Conservation (phyloP, 2,329 filamentous ascomycete genomes). For the Aspergillus brunneoviolaceus region DNA sequence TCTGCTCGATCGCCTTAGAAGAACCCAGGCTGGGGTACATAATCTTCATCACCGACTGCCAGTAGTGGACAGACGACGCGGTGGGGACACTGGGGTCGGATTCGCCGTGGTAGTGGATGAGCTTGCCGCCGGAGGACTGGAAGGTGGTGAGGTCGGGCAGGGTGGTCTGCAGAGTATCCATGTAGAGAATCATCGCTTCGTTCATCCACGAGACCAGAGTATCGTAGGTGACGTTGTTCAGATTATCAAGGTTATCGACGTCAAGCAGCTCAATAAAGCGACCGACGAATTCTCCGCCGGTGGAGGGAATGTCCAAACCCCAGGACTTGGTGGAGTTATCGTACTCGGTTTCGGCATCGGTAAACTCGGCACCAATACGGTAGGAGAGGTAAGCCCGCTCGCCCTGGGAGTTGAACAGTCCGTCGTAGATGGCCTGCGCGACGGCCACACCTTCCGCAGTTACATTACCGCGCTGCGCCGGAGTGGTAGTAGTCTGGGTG, state of each 20-base stretch:
- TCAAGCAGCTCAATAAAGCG: constrained; percentile 28
- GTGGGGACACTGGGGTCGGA: constrained; percentile 54
- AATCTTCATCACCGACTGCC: constrained; percentile 52
- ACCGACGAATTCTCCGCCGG: constrained; percentile 41
- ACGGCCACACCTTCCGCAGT: constrained; percentile 32
- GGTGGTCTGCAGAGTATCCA: constrained; percentile 55
- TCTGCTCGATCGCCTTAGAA: constrained; percentile 40
- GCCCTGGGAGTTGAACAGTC: constrained; percentile 42
- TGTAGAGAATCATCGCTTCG: constrained; percentile 49
- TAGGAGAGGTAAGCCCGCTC: constrained; percentile 43
- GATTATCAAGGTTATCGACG: constrained; percentile 39
- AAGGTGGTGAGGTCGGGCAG: constrained; percentile 55
- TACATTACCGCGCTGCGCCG: constrained; percentile 33
- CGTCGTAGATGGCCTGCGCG: constrained; percentile 37
- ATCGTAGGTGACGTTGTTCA: constrained; percentile 55
- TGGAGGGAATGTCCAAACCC: constrained; percentile 31
- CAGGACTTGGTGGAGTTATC: constrained; percentile 28
- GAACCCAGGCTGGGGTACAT: constrained; percentile 49
- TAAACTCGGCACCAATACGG: constrained; percentile 27
- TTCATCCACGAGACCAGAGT: constrained; percentile 56
- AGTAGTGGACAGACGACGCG: constrained; percentile 56
- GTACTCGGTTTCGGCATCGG: constrained; percentile 26
- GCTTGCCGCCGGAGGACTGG: constrained; percentile 52
- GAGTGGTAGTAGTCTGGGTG: constrained; percentile 21
- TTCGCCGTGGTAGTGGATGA: constrained; percentile 60